Evolutionary conservation across 108 stramenopile species (phyloP), one percentile per base, ranked within the genome.

Genomic region (Nitzschia sp.): DNA sequence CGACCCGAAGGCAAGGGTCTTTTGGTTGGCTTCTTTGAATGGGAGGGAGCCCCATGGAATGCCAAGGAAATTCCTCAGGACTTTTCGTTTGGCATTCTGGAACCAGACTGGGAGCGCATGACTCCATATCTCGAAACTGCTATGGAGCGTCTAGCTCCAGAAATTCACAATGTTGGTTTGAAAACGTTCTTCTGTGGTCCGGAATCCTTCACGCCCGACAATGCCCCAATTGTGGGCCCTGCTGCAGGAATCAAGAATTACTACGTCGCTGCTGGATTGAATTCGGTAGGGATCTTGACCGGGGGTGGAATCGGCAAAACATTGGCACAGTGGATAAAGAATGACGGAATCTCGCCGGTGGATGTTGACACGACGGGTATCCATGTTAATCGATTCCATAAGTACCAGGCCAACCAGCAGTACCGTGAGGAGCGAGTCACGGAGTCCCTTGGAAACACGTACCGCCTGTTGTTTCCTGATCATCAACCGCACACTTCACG

Each of bases 181-280:
- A 88, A 90, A 62, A 79, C 73, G 13, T 75, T 93, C 66, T 93
- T 93, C 72, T 93, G 92, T 74, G 92, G 92, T 18, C 92, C 92
- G 1, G 87, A 88, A 71, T 78, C 75, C 29, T 93, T 93, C 54
- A 90, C 92, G 0, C 92, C 92, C 3, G 67, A 68, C 36, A 68
- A 57, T 48, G 2, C 36, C 1, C 89, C 88, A 0, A 68, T 85
- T 0, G 70, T 93, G 0, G 92, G 92, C 18, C 84, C 82, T 31
- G 66, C 86, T 33, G 75, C 83, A 1, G 81, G 82, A 48, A 19
- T 93, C 1, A 46, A 76, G 21, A 79, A 81, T 15, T 90, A 86
- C 53, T 93, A 80, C 64, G 85, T 89, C 11, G 88, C 88, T 5
- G 85, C 87, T 0, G 92, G 92, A 11, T 33, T 93, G 38, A 93